Evolutionary conservation across 495 filamentous ascomycete genomes (phyloP), one percentile per base, ranked within the genome.

Genomic region (Penicillium paxilli): DNA sequence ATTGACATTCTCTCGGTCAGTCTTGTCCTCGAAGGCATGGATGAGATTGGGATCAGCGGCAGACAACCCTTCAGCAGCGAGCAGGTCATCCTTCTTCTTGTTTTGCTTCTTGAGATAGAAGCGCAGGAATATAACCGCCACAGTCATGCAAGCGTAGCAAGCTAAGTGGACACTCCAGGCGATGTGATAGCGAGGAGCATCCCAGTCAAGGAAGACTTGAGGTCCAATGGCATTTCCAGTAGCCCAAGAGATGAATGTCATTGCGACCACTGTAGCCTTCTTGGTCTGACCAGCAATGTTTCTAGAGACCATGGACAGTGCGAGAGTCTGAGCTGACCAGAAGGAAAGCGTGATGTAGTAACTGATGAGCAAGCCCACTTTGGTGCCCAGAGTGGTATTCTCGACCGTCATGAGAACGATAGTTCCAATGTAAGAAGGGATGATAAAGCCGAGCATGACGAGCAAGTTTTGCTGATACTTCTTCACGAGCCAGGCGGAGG

Each of bases 231-330:
- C 72, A 40, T 78, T 78, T 3, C 74, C 73, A 14, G 67, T 65
- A 23, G 72, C 71, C 70, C 71, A 78, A 4, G 70, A 72, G 17
- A 78, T 63, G 40, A 78, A 76, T 0, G 71, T 75, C 9, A 68
- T 63, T 12, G 78, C 78, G 4, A 78, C 74, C 1, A 79, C 73
- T 3, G 72, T 71, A 0, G 78, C 70, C 56, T 88, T 88, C 66
- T 89, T 89, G 7, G 86, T 87, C 57, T 85, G 86, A 12, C 85
- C 85, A 10, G 83, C 83, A n/a, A 89, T 79, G 46, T 89, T 88
- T 16, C 79, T 80, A 1, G 75, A 78, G 46, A 87, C 83, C 60
- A 86, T 76, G 2, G 79, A 80, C 10, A 87, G 67, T 1, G 83
- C 58, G 2, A 82, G 77, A 2, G 83, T 84, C 60, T 66, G 85